Base-by-base conservation (phyloP, 192 early-diverging fungal genomes). In the Phlyctochytrium arcticum region DNA sequence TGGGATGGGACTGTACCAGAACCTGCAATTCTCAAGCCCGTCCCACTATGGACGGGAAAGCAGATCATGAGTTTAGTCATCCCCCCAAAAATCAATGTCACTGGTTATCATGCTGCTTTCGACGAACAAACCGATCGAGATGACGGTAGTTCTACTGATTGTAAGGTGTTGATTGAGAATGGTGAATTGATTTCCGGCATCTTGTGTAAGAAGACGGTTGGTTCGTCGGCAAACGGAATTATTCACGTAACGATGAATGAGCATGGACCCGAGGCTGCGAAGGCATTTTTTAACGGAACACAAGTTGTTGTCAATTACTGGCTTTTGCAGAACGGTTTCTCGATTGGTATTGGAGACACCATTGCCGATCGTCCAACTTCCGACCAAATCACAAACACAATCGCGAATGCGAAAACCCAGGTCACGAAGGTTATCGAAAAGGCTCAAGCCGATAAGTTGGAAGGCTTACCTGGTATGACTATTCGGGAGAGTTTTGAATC, bases 41-140 rank as follows among this genome's bases (percentile, higher is more conserved):
- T 90, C 65, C 93, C 92, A n/a, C 71, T 98, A 60, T 99, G 97
- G 97, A 90, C 95, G 1, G 95, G 94, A 57, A 99, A 99, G 74
- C 97, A 99, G 72, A 88, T 99, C 53, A 69, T 96, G 58, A 89
- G 86, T 73, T 82, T 98, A 80, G 83, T 97, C n/a, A 82, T 98
- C 23, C 89, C 90, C 12, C 90, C 89, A 71, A 92, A 92, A 48
- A 94, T 95, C 75, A 99, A 99, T 76, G 87, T 93, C 69, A 69
- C 81, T 36, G 87, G 88, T 24, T 82, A 82, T 64, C 88, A 90
- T 70, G 84, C 78, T 31, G 86, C 84, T 10, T 90, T 92, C 65
- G 78, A 77, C 30, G 92, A 96, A 64, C 74, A 62, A 21, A 84
- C 86, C 0, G 81, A 87, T 50, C 90, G 90, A 36, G 88, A 90